Base-by-base conservation (phyloP, 768 basidiomycete species). In the Wakefieldia striispora region DNA sequence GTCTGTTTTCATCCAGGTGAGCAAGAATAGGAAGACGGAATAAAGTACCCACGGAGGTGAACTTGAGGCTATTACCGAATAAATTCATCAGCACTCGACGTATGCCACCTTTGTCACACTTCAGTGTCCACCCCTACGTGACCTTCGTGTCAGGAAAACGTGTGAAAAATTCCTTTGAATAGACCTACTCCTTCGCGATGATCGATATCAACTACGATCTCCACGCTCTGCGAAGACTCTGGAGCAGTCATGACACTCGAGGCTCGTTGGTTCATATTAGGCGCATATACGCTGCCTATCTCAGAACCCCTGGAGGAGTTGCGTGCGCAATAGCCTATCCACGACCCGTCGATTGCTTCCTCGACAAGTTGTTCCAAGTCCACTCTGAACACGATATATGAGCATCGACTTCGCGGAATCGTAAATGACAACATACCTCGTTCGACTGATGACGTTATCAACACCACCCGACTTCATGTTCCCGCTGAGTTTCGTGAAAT, bases 401-500 rank as follows among this genome's bases (percentile, higher is more conserved):
- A 26, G 13, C 24, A 53, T 49, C 7, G 42, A 35, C 40, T 12
- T 29, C 27, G 20, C 26, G 24, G 40, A 20, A 48, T 43, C 40
- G 17, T 6, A 40, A 17, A 50, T 29, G 17, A 71, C 82, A 51
- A 71, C 82, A 51, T 45, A 87, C 89, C 75, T 79, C 51, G 80
- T 78, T 9, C 80, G 79, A 17, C 79, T 74, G 53, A 92, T 90
- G 37, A 83, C 81, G 54, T 86, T 88, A 63, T 90, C 84, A 8
- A 86, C 80, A 35, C 86, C 86, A 23, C 87, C 89, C 3, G 82
- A 77, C 63, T 89, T 90, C 40, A 83, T 76, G 59, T 87, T 90
- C 19, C 92, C 93, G 53, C 90, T 93, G 20, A 95, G 77, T 63
- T 97, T 97, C 26, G 93, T 95, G 62, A 95, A 97, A 65, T 97